phyloP scores from a whole-genome alignment of 2,329 filamentous ascomycete genomes.

The Cladophialophora immunda region DNA sequence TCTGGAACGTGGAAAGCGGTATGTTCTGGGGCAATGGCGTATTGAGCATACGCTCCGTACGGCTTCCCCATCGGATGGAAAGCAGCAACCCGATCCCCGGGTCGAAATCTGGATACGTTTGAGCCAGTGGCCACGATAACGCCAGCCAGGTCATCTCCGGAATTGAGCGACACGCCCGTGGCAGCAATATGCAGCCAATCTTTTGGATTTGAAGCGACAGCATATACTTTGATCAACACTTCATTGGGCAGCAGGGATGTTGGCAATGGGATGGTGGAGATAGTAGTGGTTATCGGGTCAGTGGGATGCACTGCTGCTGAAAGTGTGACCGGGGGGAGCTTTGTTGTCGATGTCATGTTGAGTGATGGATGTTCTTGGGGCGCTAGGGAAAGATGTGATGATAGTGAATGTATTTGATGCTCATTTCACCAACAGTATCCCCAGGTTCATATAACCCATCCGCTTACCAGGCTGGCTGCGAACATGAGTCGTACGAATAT shows the following conservation, averaged over 20 bases:
- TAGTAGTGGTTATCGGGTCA: slow-evolving; percentile 22
- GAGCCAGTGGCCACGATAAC: slow-evolving; percentile 40
- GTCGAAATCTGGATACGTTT: slow-evolving; percentile 24
- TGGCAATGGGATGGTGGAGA: slow-evolving; percentile 49
- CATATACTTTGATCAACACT: slow-evolving; percentile 53
- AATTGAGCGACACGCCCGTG: slow-evolving; percentile 23
- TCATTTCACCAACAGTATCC: no score
- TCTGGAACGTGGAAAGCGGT: slow-evolving; percentile 40
- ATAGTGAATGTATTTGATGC: not conserved
- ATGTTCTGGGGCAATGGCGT: slow-evolving; percentile 42
- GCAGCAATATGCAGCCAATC: slow-evolving; percentile 51
- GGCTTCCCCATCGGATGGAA: slow-evolving; percentile 43
- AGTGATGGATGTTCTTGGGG: not conserved
- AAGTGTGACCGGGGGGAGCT: slow-evolving; percentile 2
- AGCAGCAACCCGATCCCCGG: slow-evolving; percentile 49
- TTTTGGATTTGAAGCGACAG: slow-evolving; percentile 58
- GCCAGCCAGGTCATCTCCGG: slow-evolving; percentile 44
- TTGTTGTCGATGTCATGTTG: slow-evolving; percentile 9
- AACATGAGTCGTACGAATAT: not conserved
- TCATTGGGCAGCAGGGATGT: slow-evolving; percentile 46
- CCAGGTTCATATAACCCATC: not conserved
- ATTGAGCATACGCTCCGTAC: slow-evolving; percentile 54
- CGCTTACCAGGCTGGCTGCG: not conserved
- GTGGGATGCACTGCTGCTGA: slow-evolving; percentile 27
- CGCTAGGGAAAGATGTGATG: not conserved